Evolutionary conservation across 768 basidiomycete genomes (phyloP), one percentile per base, ranked within the genome.

Genomic region (Lactifluus volemus): DNA sequence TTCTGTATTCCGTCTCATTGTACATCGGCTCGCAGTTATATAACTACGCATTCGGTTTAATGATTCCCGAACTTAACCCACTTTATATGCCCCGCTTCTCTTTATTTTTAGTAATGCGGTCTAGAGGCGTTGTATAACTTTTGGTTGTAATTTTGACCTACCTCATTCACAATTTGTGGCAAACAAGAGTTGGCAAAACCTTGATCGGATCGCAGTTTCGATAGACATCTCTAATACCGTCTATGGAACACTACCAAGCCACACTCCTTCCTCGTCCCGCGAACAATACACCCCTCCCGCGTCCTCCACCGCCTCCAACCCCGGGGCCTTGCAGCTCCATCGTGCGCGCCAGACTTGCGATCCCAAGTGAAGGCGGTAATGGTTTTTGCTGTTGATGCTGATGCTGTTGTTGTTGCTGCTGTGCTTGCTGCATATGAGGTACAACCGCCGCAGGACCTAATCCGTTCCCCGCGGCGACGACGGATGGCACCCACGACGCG

Each of bases 341-440:
- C 21, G 36, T 42, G 39, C 63, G 63, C 39, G 50, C 39, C 17
- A 63, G 54, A 44, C 55, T 30, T 3, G 63, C 42, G 38, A 63
- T 48, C 12, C 59, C 59, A 14, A 60, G 63, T 3, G 36, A 15
- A 5, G 80, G 79, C 3, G 72, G 75, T 12, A 77, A 75, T 34
- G 62, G 66, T 11, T 63, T 67, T 63, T 58, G 64, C 57, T 66
- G 70, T 9, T 42, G 39, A 4, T 41, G 39, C 39, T 41, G 39
- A 9, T 41, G 39, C 39, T 17, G 42, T 10, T 63, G 64, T 63
- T 59, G 64, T 57, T 67, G 70, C 9, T 38, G 38, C 11, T 38
- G 38, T 38, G 3, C 9, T 38, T 38, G 38, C 6, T 65, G 59
- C 32, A 70, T 65, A 57, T 67, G 64, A 54, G 72, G 29, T 7